These are phyloP conservation scores for Alopecurus myosuroides DNA, from an alignment of 176 grass and related monocot genomes.

Conservation along the genomic window DNA sequence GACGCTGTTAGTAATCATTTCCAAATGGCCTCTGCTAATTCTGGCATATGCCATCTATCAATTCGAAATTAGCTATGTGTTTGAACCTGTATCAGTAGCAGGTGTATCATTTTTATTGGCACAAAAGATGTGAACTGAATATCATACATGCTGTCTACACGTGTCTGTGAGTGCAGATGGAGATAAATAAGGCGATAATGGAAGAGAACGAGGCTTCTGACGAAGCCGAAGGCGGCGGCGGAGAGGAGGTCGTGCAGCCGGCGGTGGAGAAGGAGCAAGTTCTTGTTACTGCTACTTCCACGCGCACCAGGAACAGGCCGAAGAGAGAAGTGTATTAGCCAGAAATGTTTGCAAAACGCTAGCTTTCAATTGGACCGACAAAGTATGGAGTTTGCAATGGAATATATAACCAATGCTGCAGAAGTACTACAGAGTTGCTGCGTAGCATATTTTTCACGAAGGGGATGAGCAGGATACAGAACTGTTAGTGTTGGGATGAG, in stretches of 20 bases:
- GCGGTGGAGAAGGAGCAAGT: slow-evolving; percentile 35
- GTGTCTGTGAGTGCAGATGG: slow-evolving; percentile 34
- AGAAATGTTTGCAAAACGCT: background rate
- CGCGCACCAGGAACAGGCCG: slow-evolving; percentile 57
- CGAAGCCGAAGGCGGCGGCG: background rate
- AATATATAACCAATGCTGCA: background rate
- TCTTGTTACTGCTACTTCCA: background rate
- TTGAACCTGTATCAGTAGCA: background rate
- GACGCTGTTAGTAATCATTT: background rate
- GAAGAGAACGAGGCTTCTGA: slow-evolving; percentile 51
- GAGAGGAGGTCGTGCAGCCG: background rate
- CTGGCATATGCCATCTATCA: background rate
- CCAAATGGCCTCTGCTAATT: background rate
- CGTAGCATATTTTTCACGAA: background rate
- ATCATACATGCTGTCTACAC: background rate
- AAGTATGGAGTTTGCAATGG: background rate
- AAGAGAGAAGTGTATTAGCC: slow-evolving; percentile 23
- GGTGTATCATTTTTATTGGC: background rate
- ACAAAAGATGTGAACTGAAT: background rate
- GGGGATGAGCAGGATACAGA: background rate
- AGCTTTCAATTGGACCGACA: background rate
- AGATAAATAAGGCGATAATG: slow-evolving; percentile 54
- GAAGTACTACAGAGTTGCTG: background rate
- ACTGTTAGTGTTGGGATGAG: background rate
- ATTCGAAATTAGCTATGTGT: background rate